Percentiles rank a stretch among this genome's conserved stretches.
Conservation (phyloP, 1,139 yeast genomes). For the Debaryomyces fabryi region DNA sequence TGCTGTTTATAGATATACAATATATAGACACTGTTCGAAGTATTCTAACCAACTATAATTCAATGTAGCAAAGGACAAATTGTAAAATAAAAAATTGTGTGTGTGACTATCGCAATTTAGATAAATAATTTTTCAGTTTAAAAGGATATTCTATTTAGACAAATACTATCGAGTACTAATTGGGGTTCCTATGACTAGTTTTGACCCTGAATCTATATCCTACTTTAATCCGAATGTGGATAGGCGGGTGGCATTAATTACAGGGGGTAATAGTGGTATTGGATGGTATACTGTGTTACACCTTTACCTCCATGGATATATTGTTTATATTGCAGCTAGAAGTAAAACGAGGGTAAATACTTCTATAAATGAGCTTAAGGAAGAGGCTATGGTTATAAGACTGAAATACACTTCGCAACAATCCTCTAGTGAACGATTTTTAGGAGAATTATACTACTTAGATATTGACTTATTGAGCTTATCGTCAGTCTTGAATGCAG, state of each 20-base stretch:
- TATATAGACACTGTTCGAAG: background rate
- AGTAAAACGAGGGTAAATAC: constrained; percentile 36
- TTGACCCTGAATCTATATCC: constrained; percentile 32
- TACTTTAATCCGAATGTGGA: constrained; percentile 37
- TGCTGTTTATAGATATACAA: background rate
- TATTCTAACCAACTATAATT: background rate
- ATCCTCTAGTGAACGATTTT: constrained; percentile 22
- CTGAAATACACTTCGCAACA: constrained; percentile 14
- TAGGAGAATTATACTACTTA: constrained; percentile 63
- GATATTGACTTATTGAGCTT: constrained; percentile 67
- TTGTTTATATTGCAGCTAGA: constrained; percentile 46
- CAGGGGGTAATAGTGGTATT: constrained; percentile 51
- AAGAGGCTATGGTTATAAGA: constrained; percentile 23
- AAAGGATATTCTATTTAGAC: background rate
- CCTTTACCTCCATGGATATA: constrained; percentile 46
- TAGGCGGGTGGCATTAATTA: constrained; percentile 43
- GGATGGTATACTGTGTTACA: constrained; percentile 47
- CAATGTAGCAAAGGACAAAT: background rate
- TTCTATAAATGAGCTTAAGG: constrained; percentile 39
- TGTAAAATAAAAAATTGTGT: background rate
- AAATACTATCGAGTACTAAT: background rate
- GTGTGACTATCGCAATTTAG: background rate
- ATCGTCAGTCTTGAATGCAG: constrained; percentile 59
- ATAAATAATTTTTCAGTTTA: background rate
- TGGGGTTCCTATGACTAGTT: constrained; percentile 1